phyloP scores from a whole-genome alignment of 192 early-diverging fungal species.

The Coemansia sp. region DNA sequence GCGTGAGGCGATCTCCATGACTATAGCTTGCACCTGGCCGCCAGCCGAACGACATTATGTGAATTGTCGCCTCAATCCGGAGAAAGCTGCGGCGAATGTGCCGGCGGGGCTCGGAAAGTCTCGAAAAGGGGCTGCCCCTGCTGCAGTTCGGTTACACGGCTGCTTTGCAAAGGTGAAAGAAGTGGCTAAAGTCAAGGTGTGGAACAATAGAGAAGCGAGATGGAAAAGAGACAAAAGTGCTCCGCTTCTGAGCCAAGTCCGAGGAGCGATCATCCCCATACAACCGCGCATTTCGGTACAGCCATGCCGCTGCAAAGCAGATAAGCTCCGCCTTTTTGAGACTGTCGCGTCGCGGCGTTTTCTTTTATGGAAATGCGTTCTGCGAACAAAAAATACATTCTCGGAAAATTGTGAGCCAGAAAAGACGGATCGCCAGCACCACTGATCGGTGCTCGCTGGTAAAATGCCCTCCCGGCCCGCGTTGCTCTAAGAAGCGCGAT shows the following conservation, averaged over 20 bases:
- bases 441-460: not conserved
- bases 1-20: not conserved
- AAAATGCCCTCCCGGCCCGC: not conserved
- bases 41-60: not conserved
- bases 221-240: too few relatives aligned
- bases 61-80: not conserved
- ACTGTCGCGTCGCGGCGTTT: not conserved
- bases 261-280: too few relatives aligned
- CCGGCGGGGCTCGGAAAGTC: not conserved
- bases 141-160: not conserved
- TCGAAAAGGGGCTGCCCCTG: too few relatives aligned
- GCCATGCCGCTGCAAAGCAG: too few relatives aligned
- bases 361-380: not conserved
- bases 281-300: not conserved
- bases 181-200: too few relatives aligned
- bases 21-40: not conserved
- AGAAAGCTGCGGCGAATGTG: not conserved
- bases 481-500: slow-evolving; percentile 35
- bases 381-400: not conserved
- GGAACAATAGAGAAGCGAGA: too few relatives aligned
- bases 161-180: not conserved
- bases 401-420: not conserved
- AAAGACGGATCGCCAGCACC: not conserved
- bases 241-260: too few relatives aligned
- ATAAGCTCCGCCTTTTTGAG: not conserved